These are phyloP conservation scores for Coemansia sp. DNA, from an alignment of 192 early-diverging fungal genomes.

Conservation along the genomic window DNA sequence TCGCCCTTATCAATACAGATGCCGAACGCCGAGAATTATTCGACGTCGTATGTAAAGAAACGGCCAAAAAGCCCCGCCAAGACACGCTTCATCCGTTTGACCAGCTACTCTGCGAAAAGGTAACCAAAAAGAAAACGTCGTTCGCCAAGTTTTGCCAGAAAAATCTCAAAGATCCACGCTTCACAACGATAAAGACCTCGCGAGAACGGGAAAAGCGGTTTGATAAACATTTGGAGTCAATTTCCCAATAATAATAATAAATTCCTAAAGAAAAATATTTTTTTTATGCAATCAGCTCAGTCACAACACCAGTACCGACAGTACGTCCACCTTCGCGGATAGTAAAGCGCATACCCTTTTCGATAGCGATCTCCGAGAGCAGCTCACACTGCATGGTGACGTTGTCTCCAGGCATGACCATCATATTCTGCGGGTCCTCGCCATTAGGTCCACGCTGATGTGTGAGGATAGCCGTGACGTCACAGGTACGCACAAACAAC, in stretches of 20 bases:
- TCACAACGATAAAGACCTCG: constrained; percentile 42
- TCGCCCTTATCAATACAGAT: constrained; percentile 1
- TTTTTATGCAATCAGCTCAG: constrained; percentile 71
- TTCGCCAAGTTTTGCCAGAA: constrained; percentile 52
- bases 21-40: constrained; percentile 43
- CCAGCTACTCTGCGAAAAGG: constrained; percentile 31
- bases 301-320: constrained; percentile 92
- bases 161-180: constrained; percentile 42
- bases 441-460: constrained; percentile 68
- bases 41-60: constrained; percentile 23
- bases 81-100: constrained; percentile 26
- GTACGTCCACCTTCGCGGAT: constrained; percentile 98
- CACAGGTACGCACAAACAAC: constrained; percentile 94
- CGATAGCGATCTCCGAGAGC: constrained; percentile 79
- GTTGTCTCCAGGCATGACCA: constrained; percentile 99
- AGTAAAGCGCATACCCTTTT: constrained; percentile 95
- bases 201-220: constrained; percentile 52
- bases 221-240: constrained; percentile 24
- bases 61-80: neutral
- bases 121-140: constrained; percentile 27
- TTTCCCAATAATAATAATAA: constrained; percentile 9
- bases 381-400: constrained; percentile 88
- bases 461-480: constrained; percentile 86
- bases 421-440: constrained; percentile 89
- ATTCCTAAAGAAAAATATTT: neutral